Base-by-base conservation (phyloP, 2,329 filamentous ascomycete species). In the Zymoseptoria tritici region DNA sequence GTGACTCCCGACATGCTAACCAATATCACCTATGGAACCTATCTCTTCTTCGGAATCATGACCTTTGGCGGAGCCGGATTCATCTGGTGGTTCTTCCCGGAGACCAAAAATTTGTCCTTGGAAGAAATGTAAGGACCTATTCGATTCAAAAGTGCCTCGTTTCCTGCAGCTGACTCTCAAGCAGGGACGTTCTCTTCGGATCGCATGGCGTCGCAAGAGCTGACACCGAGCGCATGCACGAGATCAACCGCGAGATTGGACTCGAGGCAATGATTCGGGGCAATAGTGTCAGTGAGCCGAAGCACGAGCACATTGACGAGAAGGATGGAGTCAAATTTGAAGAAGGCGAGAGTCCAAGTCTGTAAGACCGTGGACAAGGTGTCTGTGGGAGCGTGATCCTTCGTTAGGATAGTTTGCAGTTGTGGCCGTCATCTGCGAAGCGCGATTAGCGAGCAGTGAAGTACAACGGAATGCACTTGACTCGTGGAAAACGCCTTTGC, bases 231-330 rank as follows among this genome's bases (percentile, higher is more conserved):
- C 81, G 87, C 26, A 90, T 90, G 85, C 80, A 80, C n/a, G 83
- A 87, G 71, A 89, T 91, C 67, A 86, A 89, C 70, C 75, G 77
- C 31, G 86, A 89, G 67, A 85, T 91, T 62, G 88, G 88, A 0
- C 75, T 90, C 57, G 74, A 77, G 7, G 69, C 76, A 24, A 58
- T 66, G 29, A 62, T 70, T 6, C 66, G 63, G 19, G 57, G 59
- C 6, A 62, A 61, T 22, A 66, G 65, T 31, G 60, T 67, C 26
- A 58, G n/a, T 24, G 54, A 36, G 2, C 8, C 57, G 9, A 20
- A 59, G 16, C 22, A 21, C 4, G 62, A 57, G 9, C 49, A 52
- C 19, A 21, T 63, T 7, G 57, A 64, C 13, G 66, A 67, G 61
- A 67, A 67, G 58, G 58, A 29, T 11, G 61, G 42, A 5, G 56